Percentiles rank a stretch among this genome's conserved stretches.
Evolutionary conservation across 2,329 filamentous ascomycete species (phyloP).

Genomic region (Massarina eburnea): DNA sequence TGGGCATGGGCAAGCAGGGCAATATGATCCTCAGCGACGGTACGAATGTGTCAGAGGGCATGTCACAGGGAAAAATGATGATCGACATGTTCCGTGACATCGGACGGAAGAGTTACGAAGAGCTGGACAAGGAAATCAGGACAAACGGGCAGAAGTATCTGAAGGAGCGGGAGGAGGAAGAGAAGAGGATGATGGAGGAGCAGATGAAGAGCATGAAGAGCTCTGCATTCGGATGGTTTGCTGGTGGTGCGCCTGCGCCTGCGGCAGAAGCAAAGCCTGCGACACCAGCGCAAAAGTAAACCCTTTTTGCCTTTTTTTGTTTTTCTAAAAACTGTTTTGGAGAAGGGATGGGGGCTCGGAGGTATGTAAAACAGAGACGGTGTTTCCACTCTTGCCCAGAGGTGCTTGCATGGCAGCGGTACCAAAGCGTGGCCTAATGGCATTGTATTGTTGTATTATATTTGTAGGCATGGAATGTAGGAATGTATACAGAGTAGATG

Average conservation of each 20-base stretch:
- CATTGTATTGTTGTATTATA: not conserved
- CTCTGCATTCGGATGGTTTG: constrained; percentile 33
- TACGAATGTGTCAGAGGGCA: constrained; percentile 69
- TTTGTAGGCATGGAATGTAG: not conserved
- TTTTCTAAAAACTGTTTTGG: not conserved
- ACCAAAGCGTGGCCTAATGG: not conserved
- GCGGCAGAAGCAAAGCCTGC: not conserved
- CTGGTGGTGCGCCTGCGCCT: constrained; percentile 3
- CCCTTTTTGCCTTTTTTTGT: not conserved
- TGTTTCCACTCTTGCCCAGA: not conserved
- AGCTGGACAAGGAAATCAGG: constrained; percentile 85
- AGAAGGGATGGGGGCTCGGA: not conserved
- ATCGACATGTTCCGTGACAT: constrained; percentile 92
- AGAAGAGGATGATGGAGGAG: constrained; percentile 88
- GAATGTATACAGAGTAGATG: not conserved
- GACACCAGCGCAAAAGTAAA: not conserved
- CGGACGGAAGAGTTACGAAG: constrained; percentile 85
- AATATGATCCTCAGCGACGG: constrained; percentile 54
- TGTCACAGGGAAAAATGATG: constrained; percentile 93
- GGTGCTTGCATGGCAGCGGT: not conserved
- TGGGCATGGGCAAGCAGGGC: constrained; percentile 67
- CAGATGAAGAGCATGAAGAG: constrained; percentile 88
- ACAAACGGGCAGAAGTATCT: constrained; percentile 96
- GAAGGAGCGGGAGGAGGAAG: constrained; percentile 84
- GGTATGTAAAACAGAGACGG: not conserved